These are phyloP conservation scores for Domatiomyces globalis DNA, from an alignment of 2,329 filamentous ascomycete species.

Conservation along the genomic window DNA sequence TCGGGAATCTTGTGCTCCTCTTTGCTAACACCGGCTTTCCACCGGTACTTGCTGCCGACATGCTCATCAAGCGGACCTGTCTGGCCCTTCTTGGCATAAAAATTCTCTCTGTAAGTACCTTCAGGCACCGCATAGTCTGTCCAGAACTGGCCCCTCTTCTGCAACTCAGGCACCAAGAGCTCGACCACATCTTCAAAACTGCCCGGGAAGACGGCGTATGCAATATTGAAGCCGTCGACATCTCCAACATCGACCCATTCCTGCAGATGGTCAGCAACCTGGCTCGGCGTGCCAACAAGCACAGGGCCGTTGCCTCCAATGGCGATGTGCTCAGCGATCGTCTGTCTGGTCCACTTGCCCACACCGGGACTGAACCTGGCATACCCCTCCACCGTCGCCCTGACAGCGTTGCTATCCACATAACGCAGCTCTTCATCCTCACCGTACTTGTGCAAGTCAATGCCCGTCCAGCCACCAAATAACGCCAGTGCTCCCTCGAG, in stretches of 20 bases:
- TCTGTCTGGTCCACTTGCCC: constrained; percentile 27
- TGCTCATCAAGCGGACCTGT: constrained; percentile 9
- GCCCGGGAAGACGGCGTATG: constrained; percentile 37
- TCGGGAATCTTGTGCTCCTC: neutral
- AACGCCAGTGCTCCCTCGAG: constrained; percentile 41
- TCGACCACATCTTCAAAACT: constrained; percentile 40
- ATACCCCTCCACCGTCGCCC: constrained; percentile 25
- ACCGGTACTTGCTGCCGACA: constrained; percentile 9
- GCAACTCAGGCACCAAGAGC: constrained; percentile 35
- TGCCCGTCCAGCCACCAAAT: constrained; percentile 46
- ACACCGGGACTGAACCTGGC: constrained; percentile 24
- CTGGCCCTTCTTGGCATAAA: constrained; percentile 5
- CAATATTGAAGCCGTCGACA: constrained; percentile 57
- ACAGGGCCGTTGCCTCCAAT: constrained; percentile 38
- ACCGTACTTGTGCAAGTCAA: constrained; percentile 41
- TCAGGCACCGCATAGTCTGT: constrained; percentile 3
- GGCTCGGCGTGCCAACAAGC: constrained; percentile 42
- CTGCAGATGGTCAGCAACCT: constrained; percentile 55
- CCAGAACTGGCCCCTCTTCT: constrained; percentile 28
- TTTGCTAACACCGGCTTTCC: constrained; percentile 1
- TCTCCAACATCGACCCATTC: constrained; percentile 54
- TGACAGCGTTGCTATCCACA: constrained; percentile 38
- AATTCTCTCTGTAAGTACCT: constrained; percentile 16
- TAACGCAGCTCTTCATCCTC: constrained; percentile 48
- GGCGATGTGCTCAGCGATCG: constrained; percentile 32